Evolutionary conservation across 176 grass and related monocot species (phyloP).

Genomic region (Chloris gayana): DNA sequence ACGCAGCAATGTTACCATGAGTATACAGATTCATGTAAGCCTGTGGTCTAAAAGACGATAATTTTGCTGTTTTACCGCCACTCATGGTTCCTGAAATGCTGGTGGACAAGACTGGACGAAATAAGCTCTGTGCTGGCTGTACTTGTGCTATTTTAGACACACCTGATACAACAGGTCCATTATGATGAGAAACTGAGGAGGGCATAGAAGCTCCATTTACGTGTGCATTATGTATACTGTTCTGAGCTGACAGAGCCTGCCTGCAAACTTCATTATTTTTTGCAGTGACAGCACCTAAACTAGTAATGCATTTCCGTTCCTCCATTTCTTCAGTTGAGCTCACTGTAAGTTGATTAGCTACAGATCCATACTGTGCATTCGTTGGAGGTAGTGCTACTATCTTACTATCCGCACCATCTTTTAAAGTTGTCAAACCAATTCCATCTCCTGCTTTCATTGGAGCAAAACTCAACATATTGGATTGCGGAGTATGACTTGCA

Average conservation of each 20-base stretch:
- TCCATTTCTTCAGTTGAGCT: constrained; percentile 26
- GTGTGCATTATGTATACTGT: constrained; percentile 22
- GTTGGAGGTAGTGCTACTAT: constrained; percentile 38
- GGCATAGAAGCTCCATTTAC: constrained; percentile 29
- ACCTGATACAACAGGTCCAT: constrained; percentile 29
- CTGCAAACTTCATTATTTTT: constrained; percentile 40
- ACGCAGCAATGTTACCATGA: constrained; percentile 88
- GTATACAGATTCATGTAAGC: constrained; percentile 90
- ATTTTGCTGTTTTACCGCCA: constrained; percentile 42
- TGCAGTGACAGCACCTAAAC: constrained; percentile 10
- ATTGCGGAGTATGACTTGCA: constrained; percentile 37
- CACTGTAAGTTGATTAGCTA: constrained; percentile 25
- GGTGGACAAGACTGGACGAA: constrained; percentile 28
- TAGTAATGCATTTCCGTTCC: constrained; percentile 40
- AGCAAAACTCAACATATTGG: constrained; percentile 31
- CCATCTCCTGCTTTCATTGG: constrained; percentile 38
- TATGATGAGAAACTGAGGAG: constrained; percentile 42
- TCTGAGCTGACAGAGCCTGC: constrained; percentile 38
- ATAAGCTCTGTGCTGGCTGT: constrained; percentile 36
- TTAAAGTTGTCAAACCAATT: constrained; percentile 15
- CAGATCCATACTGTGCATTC: constrained; percentile 30
- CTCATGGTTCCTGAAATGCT: constrained; percentile 39
- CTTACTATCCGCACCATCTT: constrained; percentile 38
- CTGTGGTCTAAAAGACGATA: constrained; percentile 72
- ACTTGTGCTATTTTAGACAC: constrained; percentile 36